Evolutionary conservation across 441 rosid species (phyloP).

Genomic region (Eutrema salsugineum): DNA sequence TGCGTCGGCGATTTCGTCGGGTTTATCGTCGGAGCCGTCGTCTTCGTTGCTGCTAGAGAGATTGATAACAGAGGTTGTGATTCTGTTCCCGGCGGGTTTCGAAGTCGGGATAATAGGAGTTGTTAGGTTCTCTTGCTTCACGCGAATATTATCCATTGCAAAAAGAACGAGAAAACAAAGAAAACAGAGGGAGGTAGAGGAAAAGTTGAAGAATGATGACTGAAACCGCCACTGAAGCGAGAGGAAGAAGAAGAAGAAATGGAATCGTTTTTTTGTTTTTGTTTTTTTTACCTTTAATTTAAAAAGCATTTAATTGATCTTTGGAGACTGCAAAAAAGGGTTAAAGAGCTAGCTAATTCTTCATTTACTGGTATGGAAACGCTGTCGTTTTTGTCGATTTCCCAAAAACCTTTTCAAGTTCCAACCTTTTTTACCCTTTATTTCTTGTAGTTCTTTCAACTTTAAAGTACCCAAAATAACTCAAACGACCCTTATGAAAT

Average conservation of each 20-base stretch:
- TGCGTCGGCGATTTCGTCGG: conserved; percentile 7
- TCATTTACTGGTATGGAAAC: neutral
- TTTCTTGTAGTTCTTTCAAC: neutral
- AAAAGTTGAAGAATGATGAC: neutral
- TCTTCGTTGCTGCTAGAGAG: conserved; percentile 47
- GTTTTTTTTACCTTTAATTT: neutral
- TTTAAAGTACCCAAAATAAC: neutral
- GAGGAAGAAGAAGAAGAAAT: neutral
- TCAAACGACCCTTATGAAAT: neutral
- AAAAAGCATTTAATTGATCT: neutral
- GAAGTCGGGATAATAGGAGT: neutral
- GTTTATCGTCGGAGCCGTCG: conserved; percentile 39
- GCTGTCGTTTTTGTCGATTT: neutral
- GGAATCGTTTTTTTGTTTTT: neutral
- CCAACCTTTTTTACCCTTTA: too few species aligned
- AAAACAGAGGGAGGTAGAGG: neutral
- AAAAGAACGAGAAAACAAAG: neutral
- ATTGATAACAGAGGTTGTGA: conserved; percentile 34
- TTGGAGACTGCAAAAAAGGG: neutral
- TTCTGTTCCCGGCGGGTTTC: neutral
- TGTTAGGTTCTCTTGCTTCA: conserved; percentile 40
- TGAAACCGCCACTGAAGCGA: neutral
- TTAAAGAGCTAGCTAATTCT: neutral
- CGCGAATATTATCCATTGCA: conserved; percentile 28
- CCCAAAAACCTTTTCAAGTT: too few species aligned